phyloP scores from a whole-genome alignment of 768 basidiomycete genomes.

The Kwoniella sp. region DNA sequence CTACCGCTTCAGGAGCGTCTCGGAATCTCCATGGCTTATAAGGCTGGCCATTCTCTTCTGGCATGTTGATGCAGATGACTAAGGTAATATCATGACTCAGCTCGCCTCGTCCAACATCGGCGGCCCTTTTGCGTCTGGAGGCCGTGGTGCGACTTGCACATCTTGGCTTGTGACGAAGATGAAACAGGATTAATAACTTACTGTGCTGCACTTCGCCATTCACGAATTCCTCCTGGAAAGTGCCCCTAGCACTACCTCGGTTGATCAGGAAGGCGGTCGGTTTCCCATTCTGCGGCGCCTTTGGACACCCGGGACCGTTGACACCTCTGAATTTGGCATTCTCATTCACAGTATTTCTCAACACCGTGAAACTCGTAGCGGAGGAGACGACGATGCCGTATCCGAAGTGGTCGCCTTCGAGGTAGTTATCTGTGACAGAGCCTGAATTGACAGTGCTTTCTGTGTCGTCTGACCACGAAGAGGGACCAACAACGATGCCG shows the following conservation, averaged over 20 bases:
- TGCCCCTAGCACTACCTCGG: constrained; percentile 51
- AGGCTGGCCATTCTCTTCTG: constrained; percentile 43
- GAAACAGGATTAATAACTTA: constrained; percentile 26
- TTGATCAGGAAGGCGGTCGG: constrained; percentile 55
- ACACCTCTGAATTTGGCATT: constrained; percentile 50
- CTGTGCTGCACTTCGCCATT: constrained; percentile 58
- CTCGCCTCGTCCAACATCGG: too few species aligned
- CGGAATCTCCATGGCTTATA: constrained; percentile 53
- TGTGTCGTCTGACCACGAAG: constrained; percentile 56
- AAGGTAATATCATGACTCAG: background rate
- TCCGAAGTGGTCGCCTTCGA: constrained; percentile 52
- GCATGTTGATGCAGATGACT: constrained; percentile 57
- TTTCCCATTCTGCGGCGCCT: constrained; percentile 52
- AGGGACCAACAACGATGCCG: constrained; percentile 55
- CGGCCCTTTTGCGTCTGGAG: too few species aligned
- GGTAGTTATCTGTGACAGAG: constrained; percentile 51
- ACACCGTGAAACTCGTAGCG: constrained; percentile 52
- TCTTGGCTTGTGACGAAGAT: too few species aligned
- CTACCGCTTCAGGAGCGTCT: constrained; percentile 48
- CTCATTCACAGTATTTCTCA: constrained; percentile 47
- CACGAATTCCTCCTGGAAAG: constrained; percentile 55
- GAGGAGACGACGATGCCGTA: constrained; percentile 56
- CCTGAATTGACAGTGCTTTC: constrained; percentile 53
- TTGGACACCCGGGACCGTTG: constrained; percentile 49
- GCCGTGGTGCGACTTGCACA: too few species aligned